Evolutionary conservation across 495 filamentous ascomycete genomes (phyloP).

Genomic region (Penicillium angulare): DNA sequence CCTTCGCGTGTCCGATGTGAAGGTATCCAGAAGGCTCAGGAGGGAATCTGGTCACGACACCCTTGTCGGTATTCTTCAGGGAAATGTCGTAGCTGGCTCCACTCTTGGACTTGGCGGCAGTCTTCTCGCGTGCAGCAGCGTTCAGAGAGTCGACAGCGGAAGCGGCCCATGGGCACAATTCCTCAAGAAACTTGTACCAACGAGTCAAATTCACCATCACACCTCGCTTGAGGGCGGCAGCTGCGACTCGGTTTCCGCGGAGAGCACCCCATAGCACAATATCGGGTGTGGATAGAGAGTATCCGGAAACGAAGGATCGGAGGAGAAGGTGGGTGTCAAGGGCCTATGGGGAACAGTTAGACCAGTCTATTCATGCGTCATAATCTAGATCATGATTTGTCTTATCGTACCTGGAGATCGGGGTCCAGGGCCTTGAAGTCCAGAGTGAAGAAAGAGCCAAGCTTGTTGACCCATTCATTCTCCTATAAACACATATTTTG

Average conservation of each 20-base stretch:
- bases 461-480: conserved; percentile 56
- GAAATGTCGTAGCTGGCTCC: conserved; percentile 90
- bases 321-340: conserved; percentile 86
- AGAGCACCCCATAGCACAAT: conserved; percentile 81
- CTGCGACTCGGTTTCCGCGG: conserved; percentile 80
- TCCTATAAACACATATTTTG: conserved; percentile 30
- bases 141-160: conserved; percentile 57
- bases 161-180: conserved; percentile 63
- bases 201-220: conserved; percentile 74
- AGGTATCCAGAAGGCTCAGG: conserved; percentile 96
- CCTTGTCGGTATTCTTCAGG: conserved; percentile 82
- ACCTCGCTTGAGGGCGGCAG: conserved; percentile 75
- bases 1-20: conserved; percentile 93
- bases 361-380: too few relatives aligned
- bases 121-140: conserved; percentile 59
- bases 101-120: conserved; percentile 71
- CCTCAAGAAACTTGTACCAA: conserved; percentile 88
- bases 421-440: conserved; percentile 82
- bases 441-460: conserved; percentile 50
- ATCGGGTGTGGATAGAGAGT: conserved; percentile 75
- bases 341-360: too few relatives aligned
- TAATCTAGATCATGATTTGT: too few relatives aligned
- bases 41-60: conserved; percentile 90
- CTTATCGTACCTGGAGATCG: conserved; percentile 66
- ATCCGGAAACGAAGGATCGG: conserved; percentile 82